A percentile compares a stretch with the other conserved stretches of the same genome.
phyloP scores from a whole-genome alignment of 1,284 basidiomycete species.

The Sanghuangporus baumii region DNA sequence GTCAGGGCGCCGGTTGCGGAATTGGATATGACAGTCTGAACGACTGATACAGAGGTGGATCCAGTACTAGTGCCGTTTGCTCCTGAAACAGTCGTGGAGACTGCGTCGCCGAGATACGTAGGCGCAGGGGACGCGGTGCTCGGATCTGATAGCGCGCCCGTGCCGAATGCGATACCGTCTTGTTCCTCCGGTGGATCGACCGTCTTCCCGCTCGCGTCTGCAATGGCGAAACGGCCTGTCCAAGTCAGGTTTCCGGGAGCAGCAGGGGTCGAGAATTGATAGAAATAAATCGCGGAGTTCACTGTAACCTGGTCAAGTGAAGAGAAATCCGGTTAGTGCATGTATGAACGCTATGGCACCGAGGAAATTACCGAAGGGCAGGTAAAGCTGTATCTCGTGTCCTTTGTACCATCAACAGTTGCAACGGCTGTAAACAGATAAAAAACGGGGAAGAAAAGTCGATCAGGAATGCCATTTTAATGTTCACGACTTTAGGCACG shows the following conservation, averaged over 20 bases:
- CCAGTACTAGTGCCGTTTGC: background rate
- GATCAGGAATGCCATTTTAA: background rate
- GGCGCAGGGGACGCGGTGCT: conserved; percentile 27
- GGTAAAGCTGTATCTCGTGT: conserved; percentile 44
- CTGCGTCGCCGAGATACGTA: conserved; percentile 11
- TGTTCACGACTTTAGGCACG: conserved; percentile 24
- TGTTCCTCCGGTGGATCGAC: conserved; percentile 45
- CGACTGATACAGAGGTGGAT: background rate
- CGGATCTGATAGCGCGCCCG: conserved; percentile 50
- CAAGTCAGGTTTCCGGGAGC: conserved; percentile 44
- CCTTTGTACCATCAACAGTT: conserved; percentile 54
- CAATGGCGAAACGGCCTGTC: conserved; percentile 81
- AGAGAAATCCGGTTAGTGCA: background rate
- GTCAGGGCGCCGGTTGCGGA: conserved; percentile 21
- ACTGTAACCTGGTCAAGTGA: conserved; percentile 47
- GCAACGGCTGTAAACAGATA: conserved; percentile 42
- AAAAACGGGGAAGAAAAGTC: background rate
- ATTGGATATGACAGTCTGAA: background rate
- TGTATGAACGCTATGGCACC: background rate
- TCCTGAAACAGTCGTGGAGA: background rate
- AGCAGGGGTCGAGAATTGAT: conserved; percentile 55
- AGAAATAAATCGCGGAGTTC: conserved; percentile 74
- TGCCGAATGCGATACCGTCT: conserved; percentile 68
- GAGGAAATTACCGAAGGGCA: conserved; percentile 57
- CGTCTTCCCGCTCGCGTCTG: conserved; percentile 43